Conservation (phyloP, 441 rosid species). For the Corymbia citriodora region DNA sequence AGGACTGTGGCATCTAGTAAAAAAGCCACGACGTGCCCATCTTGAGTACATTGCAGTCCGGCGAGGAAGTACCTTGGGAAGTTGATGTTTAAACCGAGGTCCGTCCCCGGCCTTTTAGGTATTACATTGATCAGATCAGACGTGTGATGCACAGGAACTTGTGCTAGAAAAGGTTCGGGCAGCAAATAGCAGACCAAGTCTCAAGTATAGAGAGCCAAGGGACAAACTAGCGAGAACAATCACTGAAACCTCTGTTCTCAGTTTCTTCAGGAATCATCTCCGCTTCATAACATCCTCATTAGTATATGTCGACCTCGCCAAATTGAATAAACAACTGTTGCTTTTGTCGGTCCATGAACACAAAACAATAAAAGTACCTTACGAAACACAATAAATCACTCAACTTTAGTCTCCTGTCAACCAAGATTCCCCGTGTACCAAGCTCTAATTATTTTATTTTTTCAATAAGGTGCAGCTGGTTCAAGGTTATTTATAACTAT, state of each 20-base stretch:
- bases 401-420: neutral
- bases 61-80: accelerated
- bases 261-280: neutral
- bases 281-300: accelerated
- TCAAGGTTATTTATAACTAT: too few relatives aligned
- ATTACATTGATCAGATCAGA: neutral
- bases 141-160: neutral
- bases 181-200: neutral
- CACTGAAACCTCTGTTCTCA: neutral
- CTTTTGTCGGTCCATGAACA: neutral
- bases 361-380: neutral
- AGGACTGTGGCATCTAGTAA: neutral
- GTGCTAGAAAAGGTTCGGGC: neutral
- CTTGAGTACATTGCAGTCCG: neutral
- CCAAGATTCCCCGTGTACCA: neutral
- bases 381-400: neutral
- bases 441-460: too few relatives aligned
- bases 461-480: too few relatives aligned
- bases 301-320: neutral
- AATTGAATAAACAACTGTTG: neutral
- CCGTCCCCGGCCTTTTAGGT: neutral
- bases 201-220: neutral
- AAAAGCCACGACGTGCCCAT: neutral
- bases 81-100: neutral
- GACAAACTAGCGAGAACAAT: neutral